phyloP scores from a whole-genome alignment of 2,329 filamentous ascomycete species.

The Pestalotiopsis sp. region DNA sequence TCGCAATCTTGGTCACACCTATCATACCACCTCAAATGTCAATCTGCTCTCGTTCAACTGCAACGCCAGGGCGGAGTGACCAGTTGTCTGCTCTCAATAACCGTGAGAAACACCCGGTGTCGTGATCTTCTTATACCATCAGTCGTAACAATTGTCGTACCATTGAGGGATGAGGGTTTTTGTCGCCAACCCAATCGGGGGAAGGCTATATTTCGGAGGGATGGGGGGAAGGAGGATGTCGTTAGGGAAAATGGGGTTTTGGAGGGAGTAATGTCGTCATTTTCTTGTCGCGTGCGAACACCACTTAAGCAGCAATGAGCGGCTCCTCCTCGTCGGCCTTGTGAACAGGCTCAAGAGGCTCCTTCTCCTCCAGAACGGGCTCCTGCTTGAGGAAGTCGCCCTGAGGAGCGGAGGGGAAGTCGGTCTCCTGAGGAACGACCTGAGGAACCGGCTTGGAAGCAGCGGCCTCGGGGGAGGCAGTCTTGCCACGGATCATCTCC shows the following conservation, averaged over 20 bases:
- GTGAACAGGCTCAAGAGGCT: neutral
- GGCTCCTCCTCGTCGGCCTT: neutral
- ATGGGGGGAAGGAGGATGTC: neutral
- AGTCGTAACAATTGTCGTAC: slow-evolving; percentile 14
- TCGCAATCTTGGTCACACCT: slow-evolving; percentile 8
- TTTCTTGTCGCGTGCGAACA: neutral
- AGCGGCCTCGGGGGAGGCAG: slow-evolving; percentile 43
- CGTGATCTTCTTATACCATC: slow-evolving; percentile 15
- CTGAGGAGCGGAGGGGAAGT: slow-evolving; percentile 31
- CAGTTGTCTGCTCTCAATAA: slow-evolving; percentile 11
- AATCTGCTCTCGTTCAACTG: slow-evolving; percentile 10
- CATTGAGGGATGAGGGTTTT: neutral
- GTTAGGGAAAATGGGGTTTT: neutral
- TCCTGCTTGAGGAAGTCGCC: slow-evolving; percentile 32
- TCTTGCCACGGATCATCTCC: slow-evolving; percentile 58
- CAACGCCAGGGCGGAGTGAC: slow-evolving; percentile 10
- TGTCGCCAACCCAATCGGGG: neutral
- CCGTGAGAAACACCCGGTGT: slow-evolving; percentile 9
- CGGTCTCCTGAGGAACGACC: slow-evolving; percentile 26
- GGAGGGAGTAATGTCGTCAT: neutral
- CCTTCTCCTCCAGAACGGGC: slow-evolving; percentile 1
- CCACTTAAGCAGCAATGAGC: slow-evolving; percentile 1
- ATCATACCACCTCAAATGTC: slow-evolving; percentile 2
- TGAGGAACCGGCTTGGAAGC: slow-evolving; percentile 36
- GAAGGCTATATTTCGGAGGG: neutral